These are phyloP conservation scores for Geopyxis carbonaria DNA, from an alignment of 495 filamentous ascomycete species.

Conservation along the genomic window DNA sequence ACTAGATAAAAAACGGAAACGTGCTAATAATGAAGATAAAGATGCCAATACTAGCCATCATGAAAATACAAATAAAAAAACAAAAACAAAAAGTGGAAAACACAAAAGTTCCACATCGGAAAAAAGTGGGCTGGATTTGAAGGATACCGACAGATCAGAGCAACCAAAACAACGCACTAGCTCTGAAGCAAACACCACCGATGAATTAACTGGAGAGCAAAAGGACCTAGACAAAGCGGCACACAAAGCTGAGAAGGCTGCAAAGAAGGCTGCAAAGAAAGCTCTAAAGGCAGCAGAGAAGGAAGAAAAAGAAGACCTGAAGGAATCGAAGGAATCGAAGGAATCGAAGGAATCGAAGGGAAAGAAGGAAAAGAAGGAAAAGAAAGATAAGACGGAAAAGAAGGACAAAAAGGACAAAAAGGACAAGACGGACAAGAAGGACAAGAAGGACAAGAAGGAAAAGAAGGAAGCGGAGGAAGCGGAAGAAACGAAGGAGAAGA, in stretches of 20 bases:
- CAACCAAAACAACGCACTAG: too few species aligned
- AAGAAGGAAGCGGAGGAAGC: slow-evolving; percentile 17
- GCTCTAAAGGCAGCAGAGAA: slow-evolving; percentile 11
- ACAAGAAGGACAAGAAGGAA: slow-evolving; percentile 10
- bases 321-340: slow-evolving; percentile 9
- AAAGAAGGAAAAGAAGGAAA: slow-evolving; percentile 26
- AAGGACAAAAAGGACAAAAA: slow-evolving; percentile 16
- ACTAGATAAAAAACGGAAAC: too few species aligned
- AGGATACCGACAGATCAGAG: too few species aligned
- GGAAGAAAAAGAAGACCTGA: slow-evolving; percentile 9
- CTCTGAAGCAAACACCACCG: too few species aligned
- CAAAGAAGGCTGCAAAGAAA: slow-evolving; percentile 1
- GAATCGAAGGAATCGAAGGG: slow-evolving; percentile 14
- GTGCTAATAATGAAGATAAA: too few species aligned
- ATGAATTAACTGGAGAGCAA: too few species aligned
- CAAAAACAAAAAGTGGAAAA: too few species aligned
- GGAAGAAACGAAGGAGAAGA: slow-evolving; percentile 12
- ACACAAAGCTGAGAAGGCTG: slow-evolving; percentile 9
- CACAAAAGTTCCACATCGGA: too few species aligned
- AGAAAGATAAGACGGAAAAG: slow-evolving; percentile 17
- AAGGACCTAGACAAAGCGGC: too few species aligned
- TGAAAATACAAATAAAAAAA: too few species aligned
- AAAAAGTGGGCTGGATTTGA: too few species aligned
- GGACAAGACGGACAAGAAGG: slow-evolving; percentile 1
- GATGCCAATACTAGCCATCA: too few species aligned